phyloP scores from a whole-genome alignment of 2,329 filamentous ascomycete genomes.

The Neoarthrinium moseri region DNA sequence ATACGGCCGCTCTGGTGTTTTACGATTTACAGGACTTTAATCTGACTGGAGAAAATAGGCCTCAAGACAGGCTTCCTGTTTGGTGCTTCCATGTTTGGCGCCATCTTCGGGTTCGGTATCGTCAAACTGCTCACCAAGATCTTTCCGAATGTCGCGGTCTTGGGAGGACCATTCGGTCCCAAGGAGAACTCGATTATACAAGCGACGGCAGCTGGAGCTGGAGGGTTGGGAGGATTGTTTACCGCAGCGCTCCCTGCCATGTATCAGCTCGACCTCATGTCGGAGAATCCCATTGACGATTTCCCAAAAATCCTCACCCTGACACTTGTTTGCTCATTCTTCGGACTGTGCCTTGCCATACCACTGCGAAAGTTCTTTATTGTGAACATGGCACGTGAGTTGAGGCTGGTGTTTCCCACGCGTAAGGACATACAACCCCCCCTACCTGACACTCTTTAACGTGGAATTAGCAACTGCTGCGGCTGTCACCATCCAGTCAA shows the following conservation, averaged over 20 bases:
- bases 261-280: constrained; percentile 49
- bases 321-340: constrained; percentile 61
- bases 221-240: constrained; percentile 53
- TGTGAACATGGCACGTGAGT: constrained; percentile 60
- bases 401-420: constrained; percentile 58
- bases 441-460: neutral
- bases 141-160: constrained; percentile 42
- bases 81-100: constrained; percentile 41
- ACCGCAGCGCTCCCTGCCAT: constrained; percentile 55
- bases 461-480: constrained; percentile 47
- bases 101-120: constrained; percentile 56
- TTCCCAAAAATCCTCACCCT: constrained; percentile 59
- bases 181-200: constrained; percentile 58
- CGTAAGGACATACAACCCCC: neutral
- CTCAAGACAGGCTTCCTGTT: constrained; percentile 48
- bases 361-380: constrained; percentile 68
- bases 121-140: constrained; percentile 46
- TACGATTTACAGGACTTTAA: too few relatives aligned
- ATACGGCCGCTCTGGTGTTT: too few relatives aligned
- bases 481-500: constrained; percentile 57
- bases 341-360: constrained; percentile 63
- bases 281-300: constrained; percentile 45
- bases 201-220: constrained; percentile 53
- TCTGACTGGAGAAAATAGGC: constrained; percentile 24
- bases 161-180: constrained; percentile 54